phyloP scores from a whole-genome alignment of 2,329 filamentous ascomycete species.

The Penicillium sp. region DNA sequence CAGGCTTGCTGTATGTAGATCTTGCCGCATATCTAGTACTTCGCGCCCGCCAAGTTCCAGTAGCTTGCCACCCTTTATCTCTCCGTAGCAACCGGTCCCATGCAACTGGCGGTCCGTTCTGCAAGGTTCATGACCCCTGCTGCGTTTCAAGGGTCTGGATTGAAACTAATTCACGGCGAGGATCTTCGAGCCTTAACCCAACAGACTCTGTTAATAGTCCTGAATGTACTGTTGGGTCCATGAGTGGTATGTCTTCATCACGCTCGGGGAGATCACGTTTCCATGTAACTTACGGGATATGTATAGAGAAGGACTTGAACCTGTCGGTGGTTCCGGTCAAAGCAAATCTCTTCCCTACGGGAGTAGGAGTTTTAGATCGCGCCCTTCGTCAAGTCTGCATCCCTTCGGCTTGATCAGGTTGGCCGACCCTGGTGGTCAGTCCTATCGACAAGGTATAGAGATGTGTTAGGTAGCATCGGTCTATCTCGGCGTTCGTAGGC shows the following conservation, averaged over 20 bases:
- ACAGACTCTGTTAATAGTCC: background rate
- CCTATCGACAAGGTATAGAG: background rate
- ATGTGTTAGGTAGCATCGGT: background rate
- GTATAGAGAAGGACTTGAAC: background rate
- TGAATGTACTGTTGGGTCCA: background rate
- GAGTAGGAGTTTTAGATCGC: background rate
- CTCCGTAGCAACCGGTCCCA: background rate
- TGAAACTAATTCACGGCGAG: background rate
- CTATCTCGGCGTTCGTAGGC: background rate
- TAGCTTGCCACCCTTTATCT: background rate
- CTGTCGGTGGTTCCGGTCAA: background rate
- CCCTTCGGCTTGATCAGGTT: background rate
- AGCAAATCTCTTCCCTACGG: background rate
- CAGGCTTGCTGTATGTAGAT: background rate
- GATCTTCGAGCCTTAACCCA: background rate
- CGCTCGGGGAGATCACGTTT: background rate
- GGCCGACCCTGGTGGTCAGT: background rate
- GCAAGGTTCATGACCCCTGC: slow-evolving; percentile 9
- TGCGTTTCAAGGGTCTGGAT: background rate
- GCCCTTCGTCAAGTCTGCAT: background rate
- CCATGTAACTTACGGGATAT: background rate
- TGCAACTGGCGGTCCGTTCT: background rate
- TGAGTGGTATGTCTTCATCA: slow-evolving; percentile 1
- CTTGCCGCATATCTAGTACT: background rate
- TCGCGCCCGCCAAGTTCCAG: background rate